These are phyloP conservation scores for Cercospora citrullina DNA, from an alignment of 2,329 filamentous ascomycete species.

Conservation along the genomic window DNA sequence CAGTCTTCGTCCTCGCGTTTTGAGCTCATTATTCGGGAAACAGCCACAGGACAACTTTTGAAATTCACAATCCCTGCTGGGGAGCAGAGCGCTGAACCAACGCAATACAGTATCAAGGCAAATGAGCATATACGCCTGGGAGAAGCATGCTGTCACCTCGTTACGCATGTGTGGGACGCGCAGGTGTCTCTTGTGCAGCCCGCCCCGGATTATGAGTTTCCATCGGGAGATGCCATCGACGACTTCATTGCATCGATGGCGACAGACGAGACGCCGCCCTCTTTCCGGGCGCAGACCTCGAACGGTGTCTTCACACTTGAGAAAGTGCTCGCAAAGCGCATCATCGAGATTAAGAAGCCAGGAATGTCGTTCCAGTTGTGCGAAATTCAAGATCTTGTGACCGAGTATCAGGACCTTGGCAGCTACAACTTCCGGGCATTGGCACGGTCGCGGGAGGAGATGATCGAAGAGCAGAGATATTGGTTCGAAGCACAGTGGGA, in stretches of 20 bases:
- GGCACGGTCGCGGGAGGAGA: constrained; percentile 16
- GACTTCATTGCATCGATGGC: constrained; percentile 26
- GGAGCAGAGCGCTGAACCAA: constrained; percentile 4
- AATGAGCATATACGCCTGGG: constrained; percentile 12
- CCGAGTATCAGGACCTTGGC: constrained; percentile 8
- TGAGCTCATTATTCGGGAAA: constrained; percentile 21
- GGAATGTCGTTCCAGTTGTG: constrained; percentile 16
- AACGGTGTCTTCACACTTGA: constrained; percentile 13
- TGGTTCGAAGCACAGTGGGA: constrained; percentile 27
- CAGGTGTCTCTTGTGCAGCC: constrained; percentile 18
- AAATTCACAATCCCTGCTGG: constrained; percentile 12
- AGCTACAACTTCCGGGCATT: constrained; percentile 20
- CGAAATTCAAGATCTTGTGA: constrained; percentile 20
- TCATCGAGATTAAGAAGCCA: constrained; percentile 8
- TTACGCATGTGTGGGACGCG: constrained; percentile 27
- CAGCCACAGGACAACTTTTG: constrained; percentile 9
- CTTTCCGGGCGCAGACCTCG: constrained; percentile 17
- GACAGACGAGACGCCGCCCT: constrained; percentile 15
- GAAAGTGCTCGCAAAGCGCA: constrained; percentile 20
- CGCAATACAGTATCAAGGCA: constrained; percentile 14
- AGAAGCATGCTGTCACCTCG: constrained; percentile 21
- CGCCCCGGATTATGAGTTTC: constrained; percentile 6
- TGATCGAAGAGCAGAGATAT: constrained; percentile 21
- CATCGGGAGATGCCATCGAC: constrained; percentile 11
- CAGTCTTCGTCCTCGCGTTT: not conserved